Percentiles rank a stretch among this genome's conserved stretches.
Conservation (phyloP, 2,329 filamentous ascomycete species). For the Neopestalotiopsis sp. region DNA sequence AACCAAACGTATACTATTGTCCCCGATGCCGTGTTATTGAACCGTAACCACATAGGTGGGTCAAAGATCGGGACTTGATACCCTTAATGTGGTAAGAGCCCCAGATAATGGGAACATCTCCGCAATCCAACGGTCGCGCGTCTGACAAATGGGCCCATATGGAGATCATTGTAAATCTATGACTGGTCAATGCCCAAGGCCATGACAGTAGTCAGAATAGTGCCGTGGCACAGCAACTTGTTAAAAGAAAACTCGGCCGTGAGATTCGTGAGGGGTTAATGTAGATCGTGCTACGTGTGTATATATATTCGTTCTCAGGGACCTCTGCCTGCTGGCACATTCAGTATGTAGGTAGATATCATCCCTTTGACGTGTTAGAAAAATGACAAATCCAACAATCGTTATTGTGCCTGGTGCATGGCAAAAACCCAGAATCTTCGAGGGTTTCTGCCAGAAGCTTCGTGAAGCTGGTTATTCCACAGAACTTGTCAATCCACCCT, state of each 20-base stretch:
- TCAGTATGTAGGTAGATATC: not conserved
- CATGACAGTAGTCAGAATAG: not conserved
- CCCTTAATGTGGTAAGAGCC: no score
- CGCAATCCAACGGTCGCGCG: not conserved
- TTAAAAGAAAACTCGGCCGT: not conserved
- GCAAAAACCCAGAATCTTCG: conserved; percentile 12
- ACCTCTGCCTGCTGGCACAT: no score
- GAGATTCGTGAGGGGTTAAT: not conserved
- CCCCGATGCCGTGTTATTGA: not conserved
- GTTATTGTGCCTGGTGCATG: conserved; percentile 19
- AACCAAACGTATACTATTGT: not conserved
- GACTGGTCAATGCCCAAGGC: not conserved
- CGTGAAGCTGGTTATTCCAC: conserved; percentile 13
- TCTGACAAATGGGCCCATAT: not conserved
- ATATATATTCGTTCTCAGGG: not conserved
- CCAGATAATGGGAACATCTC: not conserved
- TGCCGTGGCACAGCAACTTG: not conserved
- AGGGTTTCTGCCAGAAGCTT: conserved; percentile 5
- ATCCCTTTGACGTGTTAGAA: not conserved
- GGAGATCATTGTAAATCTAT: not conserved
- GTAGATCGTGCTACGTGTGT: not conserved
- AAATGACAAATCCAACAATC: conserved; percentile 18
- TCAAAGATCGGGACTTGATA: not conserved
- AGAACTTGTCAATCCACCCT: conserved; percentile 10
- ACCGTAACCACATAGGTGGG: not conserved